phyloP scores from a whole-genome alignment of 768 basidiomycete species.

The Auriculariales sp. region DNA sequence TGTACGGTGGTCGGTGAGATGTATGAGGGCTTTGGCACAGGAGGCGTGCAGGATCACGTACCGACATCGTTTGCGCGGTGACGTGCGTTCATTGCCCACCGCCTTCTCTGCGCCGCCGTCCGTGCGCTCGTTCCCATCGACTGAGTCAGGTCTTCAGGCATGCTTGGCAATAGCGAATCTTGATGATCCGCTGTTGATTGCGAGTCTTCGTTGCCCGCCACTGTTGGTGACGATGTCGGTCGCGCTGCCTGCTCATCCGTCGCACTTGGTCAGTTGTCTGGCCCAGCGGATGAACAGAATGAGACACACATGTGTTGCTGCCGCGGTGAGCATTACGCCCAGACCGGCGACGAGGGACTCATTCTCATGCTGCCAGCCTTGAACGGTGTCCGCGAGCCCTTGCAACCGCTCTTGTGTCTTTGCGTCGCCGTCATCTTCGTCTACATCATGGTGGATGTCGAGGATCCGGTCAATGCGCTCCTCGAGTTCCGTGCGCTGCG shows the following conservation, averaged over 20 bases:
- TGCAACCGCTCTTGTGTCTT: slow-evolving; percentile 61
- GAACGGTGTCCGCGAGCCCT: slow-evolving; percentile 62
- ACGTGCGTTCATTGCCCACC: slow-evolving; percentile 82
- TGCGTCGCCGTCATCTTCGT: slow-evolving; percentile 47
- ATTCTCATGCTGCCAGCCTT: slow-evolving; percentile 69
- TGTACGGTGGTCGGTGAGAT: no score
- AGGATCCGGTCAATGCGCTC: slow-evolving; percentile 64
- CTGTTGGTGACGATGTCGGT: no score
- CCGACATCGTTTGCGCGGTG: slow-evolving; percentile 83
- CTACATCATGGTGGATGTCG: slow-evolving; percentile 40
- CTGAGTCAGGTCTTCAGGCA: background rate
- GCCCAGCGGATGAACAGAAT: no score
- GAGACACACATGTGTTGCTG: no score
- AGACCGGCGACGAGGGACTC: slow-evolving; percentile 58
- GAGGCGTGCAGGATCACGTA: slow-evolving; percentile 27
- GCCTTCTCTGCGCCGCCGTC: slow-evolving; percentile 67
- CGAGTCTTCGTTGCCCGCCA: no score
- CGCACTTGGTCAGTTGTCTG: no score
- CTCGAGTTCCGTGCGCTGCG: slow-evolving; percentile 88
- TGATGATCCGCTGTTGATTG: no score
- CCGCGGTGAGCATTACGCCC: slow-evolving; percentile 16
- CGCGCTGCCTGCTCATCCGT: no score
- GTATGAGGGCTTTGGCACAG: no score
- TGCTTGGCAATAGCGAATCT: no score
- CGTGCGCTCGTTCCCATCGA: slow-evolving; percentile 43